Percentiles rank a stretch among this genome's conserved stretches.
These are phyloP conservation scores for Rhodamnia argentea DNA, from an alignment of 345 rosid species.

Conservation along the genomic window DNA sequence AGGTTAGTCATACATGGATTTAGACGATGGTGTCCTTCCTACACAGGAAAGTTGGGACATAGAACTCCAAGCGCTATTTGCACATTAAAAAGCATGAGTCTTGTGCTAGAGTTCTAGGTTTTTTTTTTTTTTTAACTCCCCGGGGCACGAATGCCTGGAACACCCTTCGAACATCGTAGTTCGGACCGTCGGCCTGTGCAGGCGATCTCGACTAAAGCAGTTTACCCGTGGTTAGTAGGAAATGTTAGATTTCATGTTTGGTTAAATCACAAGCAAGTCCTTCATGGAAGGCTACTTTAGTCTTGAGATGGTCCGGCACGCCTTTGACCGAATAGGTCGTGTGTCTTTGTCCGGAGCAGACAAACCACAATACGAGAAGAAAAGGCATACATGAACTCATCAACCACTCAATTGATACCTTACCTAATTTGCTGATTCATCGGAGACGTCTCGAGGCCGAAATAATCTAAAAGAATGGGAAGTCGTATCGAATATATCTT, in stretches of 20 bases:
- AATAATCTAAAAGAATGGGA: not conserved
- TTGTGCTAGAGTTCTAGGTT: not conserved
- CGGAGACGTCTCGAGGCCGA: not conserved
- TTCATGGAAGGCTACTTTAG: not conserved
- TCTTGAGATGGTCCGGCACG: not conserved
- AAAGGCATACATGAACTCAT: not conserved
- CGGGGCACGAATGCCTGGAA: not conserved
- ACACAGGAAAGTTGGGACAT: not conserved
- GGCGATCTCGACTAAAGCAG: not conserved
- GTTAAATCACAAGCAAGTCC: not conserved
- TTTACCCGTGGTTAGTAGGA: not conserved
- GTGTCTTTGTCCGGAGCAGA: not conserved
- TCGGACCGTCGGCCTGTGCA: not conserved
- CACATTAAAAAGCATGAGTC: not conserved
- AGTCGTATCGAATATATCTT: not conserved
- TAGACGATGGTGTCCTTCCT: not conserved
- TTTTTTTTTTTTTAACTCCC: not conserved
- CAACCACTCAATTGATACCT: not conserved
- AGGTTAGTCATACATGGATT: not conserved
- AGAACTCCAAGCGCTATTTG: not conserved
- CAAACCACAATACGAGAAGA: not conserved
- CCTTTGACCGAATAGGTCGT: not conserved
- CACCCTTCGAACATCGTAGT: not conserved
- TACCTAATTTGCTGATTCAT: not conserved
- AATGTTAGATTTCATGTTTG: not conserved